Evolutionary conservation across 306 rosid genomes (phyloP).

Genomic region (Inga laurina): DNA sequence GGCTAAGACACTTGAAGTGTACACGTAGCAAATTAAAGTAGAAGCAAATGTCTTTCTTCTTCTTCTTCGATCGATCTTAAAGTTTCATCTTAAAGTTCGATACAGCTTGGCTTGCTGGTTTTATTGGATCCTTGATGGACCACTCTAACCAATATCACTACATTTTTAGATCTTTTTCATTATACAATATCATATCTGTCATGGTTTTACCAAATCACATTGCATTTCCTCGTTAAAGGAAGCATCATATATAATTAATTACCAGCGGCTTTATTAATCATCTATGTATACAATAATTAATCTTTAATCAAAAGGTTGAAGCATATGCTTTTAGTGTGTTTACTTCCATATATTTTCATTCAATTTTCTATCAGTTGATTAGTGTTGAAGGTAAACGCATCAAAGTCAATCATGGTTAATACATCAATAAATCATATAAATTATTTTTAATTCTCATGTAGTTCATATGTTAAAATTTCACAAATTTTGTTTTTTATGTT

Average conservation of each 20-base stretch:
- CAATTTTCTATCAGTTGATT: background rate
- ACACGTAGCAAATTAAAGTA: background rate
- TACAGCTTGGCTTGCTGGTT: constrained; percentile 22
- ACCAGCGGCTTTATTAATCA: background rate
- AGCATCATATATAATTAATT: background rate
- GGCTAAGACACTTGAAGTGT: constrained; percentile 7
- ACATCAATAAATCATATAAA: background rate
- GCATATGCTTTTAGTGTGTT: background rate
- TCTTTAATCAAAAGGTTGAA: background rate
- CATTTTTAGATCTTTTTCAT: background rate
- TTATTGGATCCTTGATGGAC: background rate
- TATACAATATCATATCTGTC: background rate
- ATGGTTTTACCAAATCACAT: background rate
- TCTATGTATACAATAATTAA: background rate
- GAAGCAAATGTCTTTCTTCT: background rate
- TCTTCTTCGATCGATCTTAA: background rate
- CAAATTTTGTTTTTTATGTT: background rate
- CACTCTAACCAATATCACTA: background rate
- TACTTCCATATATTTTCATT: background rate
- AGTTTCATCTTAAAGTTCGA: background rate
- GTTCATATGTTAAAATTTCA: background rate
- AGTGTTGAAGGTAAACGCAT: background rate
- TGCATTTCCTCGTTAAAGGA: background rate
- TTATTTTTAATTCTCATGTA: background rate
- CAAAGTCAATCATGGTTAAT: background rate